A percentile compares a stretch with the other conserved stretches of the same genome.
Conservation (phyloP, 208 protist genomes). For the Trypanosoma caninum region DNA sequence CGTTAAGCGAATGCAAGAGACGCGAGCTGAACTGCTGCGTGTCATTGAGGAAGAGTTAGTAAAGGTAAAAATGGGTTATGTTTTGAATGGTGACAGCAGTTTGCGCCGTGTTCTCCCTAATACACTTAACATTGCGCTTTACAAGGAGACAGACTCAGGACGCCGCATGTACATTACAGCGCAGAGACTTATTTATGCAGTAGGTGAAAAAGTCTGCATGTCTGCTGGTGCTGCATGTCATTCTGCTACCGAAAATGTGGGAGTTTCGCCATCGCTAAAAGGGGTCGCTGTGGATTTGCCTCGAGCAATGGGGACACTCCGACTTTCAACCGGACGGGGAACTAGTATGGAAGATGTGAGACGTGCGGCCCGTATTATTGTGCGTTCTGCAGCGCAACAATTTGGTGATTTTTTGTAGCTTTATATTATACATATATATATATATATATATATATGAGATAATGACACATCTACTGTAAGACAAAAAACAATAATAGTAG, state of each 20-base stretch:
- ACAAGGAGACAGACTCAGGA: slow-evolving; percentile 34
- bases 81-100: slow-evolving; percentile 63
- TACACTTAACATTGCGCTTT: slow-evolving; percentile 82
- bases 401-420: slow-evolving; percentile 51
- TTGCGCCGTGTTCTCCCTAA: slow-evolving; percentile 69
- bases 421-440: no score
- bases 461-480: neutral
- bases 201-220: slow-evolving; percentile 76
- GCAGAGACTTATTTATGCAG: slow-evolving; percentile 46
- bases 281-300: slow-evolving; percentile 50
- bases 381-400: slow-evolving; percentile 66
- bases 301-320: slow-evolving; percentile 69
- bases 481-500: no score
- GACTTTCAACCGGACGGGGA: slow-evolving; percentile 64
- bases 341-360: slow-evolving; percentile 69
- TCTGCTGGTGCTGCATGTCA: slow-evolving; percentile 86
- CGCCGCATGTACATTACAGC: slow-evolving; percentile 70
- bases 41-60: slow-evolving; percentile 52
- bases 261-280: slow-evolving; percentile 65
- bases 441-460: neutral
- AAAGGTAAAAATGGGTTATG: slow-evolving; percentile 53
- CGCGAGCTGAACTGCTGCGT: slow-evolving; percentile 55
- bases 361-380: slow-evolving; percentile 67
- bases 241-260: slow-evolving; percentile 43
- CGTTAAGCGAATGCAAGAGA: slow-evolving; percentile 42